These are phyloP conservation scores for Kodamaea arcana DNA, from an alignment of 1,139 yeast species.

Conservation along the genomic window DNA sequence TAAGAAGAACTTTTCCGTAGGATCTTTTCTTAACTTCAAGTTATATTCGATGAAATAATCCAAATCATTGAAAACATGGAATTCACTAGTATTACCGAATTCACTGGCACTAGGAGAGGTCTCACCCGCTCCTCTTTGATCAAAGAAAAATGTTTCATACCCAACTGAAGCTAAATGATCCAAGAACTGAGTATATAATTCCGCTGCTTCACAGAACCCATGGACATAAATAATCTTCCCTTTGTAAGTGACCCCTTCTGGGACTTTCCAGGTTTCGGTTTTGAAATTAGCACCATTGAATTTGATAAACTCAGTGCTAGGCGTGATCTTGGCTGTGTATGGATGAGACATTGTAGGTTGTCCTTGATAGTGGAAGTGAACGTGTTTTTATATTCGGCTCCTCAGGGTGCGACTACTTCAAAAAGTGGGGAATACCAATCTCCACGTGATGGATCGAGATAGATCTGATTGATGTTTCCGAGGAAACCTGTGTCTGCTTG, in stretches of 20 bases:
- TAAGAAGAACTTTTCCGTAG: conserved; percentile 47
- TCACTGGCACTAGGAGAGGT: conserved; percentile 55
- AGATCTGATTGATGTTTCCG: too few species aligned
- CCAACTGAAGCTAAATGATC: conserved; percentile 59
- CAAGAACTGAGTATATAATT: conserved; percentile 52
- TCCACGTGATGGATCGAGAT: too few species aligned
- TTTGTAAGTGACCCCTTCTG: conserved; percentile 31
- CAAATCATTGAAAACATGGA: conserved; percentile 60
- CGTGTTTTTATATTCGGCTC: too few species aligned
- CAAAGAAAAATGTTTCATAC: conserved; percentile 71
- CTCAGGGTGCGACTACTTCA: too few species aligned
- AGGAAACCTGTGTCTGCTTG: too few species aligned
- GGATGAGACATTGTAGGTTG: conserved; percentile 23
- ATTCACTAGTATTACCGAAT: conserved; percentile 66
- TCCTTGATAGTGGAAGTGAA: too few species aligned
- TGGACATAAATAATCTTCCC: conserved; percentile 67
- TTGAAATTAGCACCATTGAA: conserved; percentile 36
- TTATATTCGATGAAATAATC: conserved; percentile 54
- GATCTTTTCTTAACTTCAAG: conserved; percentile 20
- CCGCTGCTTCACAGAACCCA: conserved; percentile 73
- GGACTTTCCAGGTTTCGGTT: conserved; percentile 38
- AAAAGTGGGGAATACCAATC: too few species aligned
- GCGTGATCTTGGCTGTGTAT: conserved; percentile 31
- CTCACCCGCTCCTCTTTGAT: conserved; percentile 85
- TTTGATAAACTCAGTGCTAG: conserved; percentile 24